Conservation (phyloP, 2,329 filamentous ascomycete species). For the Botrytis porri region DNA sequence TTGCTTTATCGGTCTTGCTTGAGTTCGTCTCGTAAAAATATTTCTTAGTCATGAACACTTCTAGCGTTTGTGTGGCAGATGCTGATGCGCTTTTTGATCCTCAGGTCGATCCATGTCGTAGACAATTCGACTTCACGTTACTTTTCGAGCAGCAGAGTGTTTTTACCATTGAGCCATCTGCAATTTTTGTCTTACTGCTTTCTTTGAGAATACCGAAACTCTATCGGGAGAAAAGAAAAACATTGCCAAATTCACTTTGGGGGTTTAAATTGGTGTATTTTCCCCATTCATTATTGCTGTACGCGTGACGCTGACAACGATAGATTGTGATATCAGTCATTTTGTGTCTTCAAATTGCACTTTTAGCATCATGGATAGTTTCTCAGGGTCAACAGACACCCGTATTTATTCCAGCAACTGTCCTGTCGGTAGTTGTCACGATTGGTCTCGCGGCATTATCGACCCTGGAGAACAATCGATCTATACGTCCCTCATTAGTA, state of each 20-base stretch:
- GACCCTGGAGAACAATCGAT: slow-evolving; percentile 22
- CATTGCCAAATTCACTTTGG: slow-evolving; percentile 3
- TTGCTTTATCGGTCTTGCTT: not conserved
- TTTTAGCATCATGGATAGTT: not conserved
- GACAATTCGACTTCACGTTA: slow-evolving; percentile 31
- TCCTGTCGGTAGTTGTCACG: not conserved
- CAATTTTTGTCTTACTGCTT: slow-evolving; percentile 5
- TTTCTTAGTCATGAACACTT: not conserved
- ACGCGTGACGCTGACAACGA: not conserved
- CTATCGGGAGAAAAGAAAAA: not conserved
- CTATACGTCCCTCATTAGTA: slow-evolving; percentile 21
- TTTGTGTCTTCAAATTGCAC: not conserved
- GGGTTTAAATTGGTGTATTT: not conserved
- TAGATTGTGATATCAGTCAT: not conserved
- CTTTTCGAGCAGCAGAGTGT: slow-evolving; percentile 32
- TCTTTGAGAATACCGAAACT: not conserved
- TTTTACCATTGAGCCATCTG: slow-evolving; percentile 27
- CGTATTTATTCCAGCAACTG: slow-evolving; percentile 2
- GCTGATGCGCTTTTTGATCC: slow-evolving; percentile 14
- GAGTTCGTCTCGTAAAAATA: not conserved
- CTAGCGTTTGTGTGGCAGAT: slow-evolving; percentile 38
- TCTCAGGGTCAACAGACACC: not conserved
- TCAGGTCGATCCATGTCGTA: not conserved
- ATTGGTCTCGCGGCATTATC: slow-evolving; percentile 12
- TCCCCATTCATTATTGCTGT: no score